These are phyloP conservation scores for Xylaria sp. DNA, from an alignment of 2,329 filamentous ascomycete genomes.

Conservation along the genomic window DNA sequence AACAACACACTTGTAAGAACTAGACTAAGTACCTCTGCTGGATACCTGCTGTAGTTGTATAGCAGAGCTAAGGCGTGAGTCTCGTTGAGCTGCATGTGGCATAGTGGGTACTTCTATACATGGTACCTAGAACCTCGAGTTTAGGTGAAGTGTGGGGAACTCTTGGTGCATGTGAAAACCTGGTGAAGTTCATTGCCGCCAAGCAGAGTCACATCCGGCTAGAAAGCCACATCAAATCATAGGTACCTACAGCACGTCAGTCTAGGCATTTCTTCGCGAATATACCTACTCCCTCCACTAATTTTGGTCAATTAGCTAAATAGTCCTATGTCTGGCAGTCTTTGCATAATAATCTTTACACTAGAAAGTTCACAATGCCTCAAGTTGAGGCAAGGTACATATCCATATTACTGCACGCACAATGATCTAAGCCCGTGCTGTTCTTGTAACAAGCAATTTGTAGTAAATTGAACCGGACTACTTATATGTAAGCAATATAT, in stretches of 20 bases:
- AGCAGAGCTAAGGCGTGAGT: not conserved
- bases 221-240: not conserved
- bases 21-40: not conserved
- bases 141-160: not conserved
- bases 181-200: not conserved
- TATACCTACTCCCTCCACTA: no score
- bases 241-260: not conserved
- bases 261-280: not conserved
- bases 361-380: not conserved
- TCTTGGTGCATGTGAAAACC: constrained; percentile 1
- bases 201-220: not conserved
- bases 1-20: constrained; percentile 6
- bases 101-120: not conserved
- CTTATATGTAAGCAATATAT: not conserved
- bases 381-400: not conserved
- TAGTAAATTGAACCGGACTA: not conserved
- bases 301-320: no score
- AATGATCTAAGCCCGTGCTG: not conserved
- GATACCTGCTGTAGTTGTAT: not conserved
- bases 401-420: not conserved
- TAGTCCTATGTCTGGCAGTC: not conserved
- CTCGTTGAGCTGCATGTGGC: constrained; percentile 3
- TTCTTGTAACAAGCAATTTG: not conserved
- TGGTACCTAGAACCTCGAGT: not conserved
- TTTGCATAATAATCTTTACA: not conserved